These are phyloP conservation scores for Fusarium papillatum DNA, from an alignment of 2,329 filamentous ascomycete species.

Conservation along the genomic window DNA sequence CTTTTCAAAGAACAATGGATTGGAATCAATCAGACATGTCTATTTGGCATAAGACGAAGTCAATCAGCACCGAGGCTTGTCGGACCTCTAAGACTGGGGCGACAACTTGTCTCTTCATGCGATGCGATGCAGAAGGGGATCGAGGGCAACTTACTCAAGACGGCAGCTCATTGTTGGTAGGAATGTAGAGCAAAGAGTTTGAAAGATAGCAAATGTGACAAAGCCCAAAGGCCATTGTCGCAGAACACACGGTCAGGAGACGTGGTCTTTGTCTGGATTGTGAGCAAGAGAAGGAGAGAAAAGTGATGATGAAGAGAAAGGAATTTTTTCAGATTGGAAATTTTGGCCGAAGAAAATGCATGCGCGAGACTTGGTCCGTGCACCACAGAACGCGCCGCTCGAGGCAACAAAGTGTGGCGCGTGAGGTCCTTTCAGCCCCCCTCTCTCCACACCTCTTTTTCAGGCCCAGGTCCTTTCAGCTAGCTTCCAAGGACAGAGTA, in stretches of 20 bases:
- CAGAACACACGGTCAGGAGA: not conserved
- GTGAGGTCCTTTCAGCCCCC: slow-evolving; percentile 14
- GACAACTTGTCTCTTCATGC: slow-evolving; percentile 63
- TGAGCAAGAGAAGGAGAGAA: not conserved
- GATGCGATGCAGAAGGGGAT: slow-evolving; percentile 27
- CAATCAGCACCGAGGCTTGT: slow-evolving; percentile 63
- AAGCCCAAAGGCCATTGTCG: not conserved
- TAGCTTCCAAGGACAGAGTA: not conserved
- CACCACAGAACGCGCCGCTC: slow-evolving; percentile 26
- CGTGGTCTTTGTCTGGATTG: slow-evolving; percentile 11
- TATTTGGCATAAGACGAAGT: slow-evolving; percentile 70
- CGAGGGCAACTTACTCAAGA: slow-evolving; percentile 33
- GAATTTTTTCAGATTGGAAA: slow-evolving; percentile 39
- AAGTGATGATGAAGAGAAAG: slow-evolving; percentile 40
- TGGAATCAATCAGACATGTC: slow-evolving; percentile 60
- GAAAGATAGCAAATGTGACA: slow-evolving; percentile 24
- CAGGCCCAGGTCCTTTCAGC: not conserved
- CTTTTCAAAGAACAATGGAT: slow-evolving; percentile 23
- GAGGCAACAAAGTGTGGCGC: slow-evolving; percentile 30
- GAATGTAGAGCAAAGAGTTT: slow-evolving; percentile 4
- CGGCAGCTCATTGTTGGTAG: slow-evolving; percentile 6
- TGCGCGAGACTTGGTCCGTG: slow-evolving; percentile 37
- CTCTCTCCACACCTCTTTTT: not conserved
- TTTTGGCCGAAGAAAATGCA: slow-evolving; percentile 40
- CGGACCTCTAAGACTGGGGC: slow-evolving; percentile 64